These are phyloP conservation scores for Talaromyces adpressus DNA, from an alignment of 495 filamentous ascomycete species.

Conservation along the genomic window DNA sequence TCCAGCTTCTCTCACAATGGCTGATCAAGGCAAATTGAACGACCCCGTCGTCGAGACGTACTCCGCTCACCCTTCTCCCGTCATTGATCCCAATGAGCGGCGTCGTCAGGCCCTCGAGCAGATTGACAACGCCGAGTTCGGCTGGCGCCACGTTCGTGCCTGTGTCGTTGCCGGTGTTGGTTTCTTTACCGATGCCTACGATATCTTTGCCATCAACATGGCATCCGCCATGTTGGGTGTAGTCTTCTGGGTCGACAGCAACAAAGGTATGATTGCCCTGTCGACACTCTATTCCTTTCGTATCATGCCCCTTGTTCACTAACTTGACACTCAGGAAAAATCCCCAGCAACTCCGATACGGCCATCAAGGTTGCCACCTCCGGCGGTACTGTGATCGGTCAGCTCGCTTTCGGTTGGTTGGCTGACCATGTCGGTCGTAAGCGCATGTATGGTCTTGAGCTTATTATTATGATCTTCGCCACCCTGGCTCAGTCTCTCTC, in stretches of 20 bases:
- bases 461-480: constrained; percentile 82
- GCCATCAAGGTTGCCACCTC: constrained; percentile 88
- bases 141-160: constrained; percentile 72
- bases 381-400: constrained; percentile 78
- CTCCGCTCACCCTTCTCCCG: background rate
- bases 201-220: constrained; percentile 76
- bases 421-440: constrained; percentile 76
- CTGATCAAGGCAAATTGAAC: constrained; percentile 7
- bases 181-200: constrained; percentile 78
- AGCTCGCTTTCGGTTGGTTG: constrained; percentile 72
- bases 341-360: constrained; percentile 61
- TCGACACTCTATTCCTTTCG: background rate
- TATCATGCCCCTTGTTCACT: background rate
- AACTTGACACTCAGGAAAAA: constrained; percentile 40
- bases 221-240: constrained; percentile 63
- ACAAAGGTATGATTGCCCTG: background rate
- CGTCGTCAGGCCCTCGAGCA: constrained; percentile 67
- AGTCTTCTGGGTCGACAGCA: constrained; percentile 48
- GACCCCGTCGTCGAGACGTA: constrained; percentile 1
- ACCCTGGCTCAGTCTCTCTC: constrained; percentile 71
- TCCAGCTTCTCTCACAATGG: background rate
- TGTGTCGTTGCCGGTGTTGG: constrained; percentile 74
- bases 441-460: constrained; percentile 81
- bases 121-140: constrained; percentile 74
- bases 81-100: constrained; percentile 57